These are phyloP conservation scores for Syzygium syzygioides DNA, from an alignment of 441 rosid genomes.

Conservation along the genomic window DNA sequence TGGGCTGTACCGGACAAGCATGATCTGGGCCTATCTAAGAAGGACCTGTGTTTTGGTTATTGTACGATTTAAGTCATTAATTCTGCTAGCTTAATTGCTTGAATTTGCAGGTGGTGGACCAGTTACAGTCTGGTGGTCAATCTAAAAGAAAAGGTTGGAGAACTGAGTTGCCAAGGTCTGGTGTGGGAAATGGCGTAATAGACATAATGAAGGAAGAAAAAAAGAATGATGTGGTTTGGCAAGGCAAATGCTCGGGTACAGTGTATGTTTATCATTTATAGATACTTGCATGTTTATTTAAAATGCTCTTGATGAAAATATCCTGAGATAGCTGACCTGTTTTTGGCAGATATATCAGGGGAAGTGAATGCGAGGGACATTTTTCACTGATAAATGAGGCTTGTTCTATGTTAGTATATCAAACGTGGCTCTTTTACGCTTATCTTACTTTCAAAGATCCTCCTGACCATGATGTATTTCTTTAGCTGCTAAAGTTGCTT, in stretches of 20 bases:
- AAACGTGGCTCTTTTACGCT: not conserved
- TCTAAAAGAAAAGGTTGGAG: conserved; percentile 62
- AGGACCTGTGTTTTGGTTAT: not conserved
- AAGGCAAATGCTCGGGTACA: conserved; percentile 99
- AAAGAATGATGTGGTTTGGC: conserved; percentile 71
- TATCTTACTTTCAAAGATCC: not conserved
- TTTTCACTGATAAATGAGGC: conserved; percentile 94
- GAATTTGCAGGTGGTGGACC: conserved; percentile 73
- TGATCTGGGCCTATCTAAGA: not conserved
- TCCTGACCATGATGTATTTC: not conserved
- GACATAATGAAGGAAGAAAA: conserved; percentile 74
- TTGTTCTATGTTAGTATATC: conserved; percentile 79
- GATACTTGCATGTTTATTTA: not conserved
- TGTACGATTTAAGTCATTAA: not conserved
- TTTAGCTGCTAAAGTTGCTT: not conserved
- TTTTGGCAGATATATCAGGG: conserved; percentile 75
- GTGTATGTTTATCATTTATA: conserved; percentile 64
- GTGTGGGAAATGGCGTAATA: conserved; percentile 56
- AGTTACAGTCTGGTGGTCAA: conserved; percentile 77
- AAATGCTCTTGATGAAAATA: conserved; percentile 9
- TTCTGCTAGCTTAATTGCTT: not conserved
- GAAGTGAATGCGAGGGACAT: conserved; percentile 90
- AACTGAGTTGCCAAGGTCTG: conserved; percentile 56
- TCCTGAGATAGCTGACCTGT: conserved; percentile 7
- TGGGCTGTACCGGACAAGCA: not conserved